A percentile compares a stretch with the other conserved stretches of the same genome.
Evolutionary conservation across 2,329 filamentous ascomycete species (phyloP).

Genomic region (Podosphaera fusca): DNA sequence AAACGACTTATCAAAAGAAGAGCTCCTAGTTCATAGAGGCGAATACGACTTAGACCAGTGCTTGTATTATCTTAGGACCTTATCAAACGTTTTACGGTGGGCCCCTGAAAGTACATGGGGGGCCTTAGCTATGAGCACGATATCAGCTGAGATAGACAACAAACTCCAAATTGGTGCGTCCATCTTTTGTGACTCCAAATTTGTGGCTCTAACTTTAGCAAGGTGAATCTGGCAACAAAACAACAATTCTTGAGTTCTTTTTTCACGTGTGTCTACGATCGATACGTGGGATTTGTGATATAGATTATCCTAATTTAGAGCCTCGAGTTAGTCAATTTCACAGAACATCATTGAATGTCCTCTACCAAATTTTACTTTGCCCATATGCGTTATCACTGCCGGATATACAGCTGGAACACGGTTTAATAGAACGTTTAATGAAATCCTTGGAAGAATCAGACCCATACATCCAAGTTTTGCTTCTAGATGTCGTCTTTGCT

Average conservation of each 20-base stretch:
- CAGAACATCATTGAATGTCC: slow-evolving; percentile 42
- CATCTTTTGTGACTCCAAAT: not conserved
- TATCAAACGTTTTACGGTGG: slow-evolving; percentile 49
- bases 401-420: slow-evolving; percentile 43
- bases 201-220: not conserved
- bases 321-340: slow-evolving; percentile 42
- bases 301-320: slow-evolving; percentile 18
- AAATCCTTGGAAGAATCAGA: slow-evolving; percentile 37
- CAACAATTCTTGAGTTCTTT: slow-evolving; percentile 44
- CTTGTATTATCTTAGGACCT: slow-evolving; percentile 52
- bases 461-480: slow-evolving; percentile 48
- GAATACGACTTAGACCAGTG: slow-evolving; percentile 54
- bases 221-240: slow-evolving; percentile 31
- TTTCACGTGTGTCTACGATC: slow-evolving; percentile 41
- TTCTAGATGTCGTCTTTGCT: slow-evolving; percentile 58
- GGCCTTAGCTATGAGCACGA: slow-evolving; percentile 38
- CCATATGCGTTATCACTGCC: slow-evolving; percentile 35
- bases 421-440: slow-evolving; percentile 44
- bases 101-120: slow-evolving; percentile 48
- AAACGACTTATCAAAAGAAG: not conserved
- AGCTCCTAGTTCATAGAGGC: slow-evolving; percentile 19
- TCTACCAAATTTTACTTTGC: slow-evolving; percentile 45
- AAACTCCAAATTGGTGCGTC: not conserved
- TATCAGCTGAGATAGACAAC: slow-evolving; percentile 18
- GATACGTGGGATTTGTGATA: slow-evolving; percentile 23